Evolutionary conservation across 768 basidiomycete species (phyloP).

Genomic region (Multifurca ochricompacta): DNA sequence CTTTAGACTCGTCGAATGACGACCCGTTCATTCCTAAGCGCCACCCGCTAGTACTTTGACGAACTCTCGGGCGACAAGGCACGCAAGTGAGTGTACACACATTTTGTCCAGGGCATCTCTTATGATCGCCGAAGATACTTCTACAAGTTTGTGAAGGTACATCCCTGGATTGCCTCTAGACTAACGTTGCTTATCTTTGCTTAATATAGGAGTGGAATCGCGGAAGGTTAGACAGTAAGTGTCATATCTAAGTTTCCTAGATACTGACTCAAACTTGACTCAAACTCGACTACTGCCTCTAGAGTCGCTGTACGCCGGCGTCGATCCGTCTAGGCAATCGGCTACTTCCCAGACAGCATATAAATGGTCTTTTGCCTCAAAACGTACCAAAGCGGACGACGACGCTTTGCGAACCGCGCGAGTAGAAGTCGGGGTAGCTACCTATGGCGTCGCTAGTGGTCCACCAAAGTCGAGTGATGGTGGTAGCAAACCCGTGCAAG

Average conservation of each 20-base stretch:
- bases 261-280: neutral
- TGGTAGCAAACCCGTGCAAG: conserved; percentile 41
- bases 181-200: conserved; percentile 3
- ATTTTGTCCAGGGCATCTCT: conserved; percentile 26
- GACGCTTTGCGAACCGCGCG: conserved; percentile 52
- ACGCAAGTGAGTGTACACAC: conserved; percentile 44
- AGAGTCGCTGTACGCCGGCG: conserved; percentile 55
- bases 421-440: conserved; percentile 46
- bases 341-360: conserved; percentile 72
- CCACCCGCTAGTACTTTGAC: conserved; percentile 64
- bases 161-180: conserved; percentile 16
- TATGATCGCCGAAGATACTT: conserved; percentile 57
- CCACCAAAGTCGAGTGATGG: conserved; percentile 10
- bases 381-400: conserved; percentile 48
- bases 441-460: conserved; percentile 26
- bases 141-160: conserved; percentile 82
- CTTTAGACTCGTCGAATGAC: conserved; percentile 18
- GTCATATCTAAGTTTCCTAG: neutral
- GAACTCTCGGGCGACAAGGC: conserved; percentile 78
- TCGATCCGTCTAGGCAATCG: conserved; percentile 45
- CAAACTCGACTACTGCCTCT: neutral
- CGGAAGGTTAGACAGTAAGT: conserved; percentile 60
- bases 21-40: neutral
- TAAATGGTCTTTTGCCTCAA: conserved; percentile 82
- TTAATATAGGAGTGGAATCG: conserved; percentile 65